Evolutionary conservation across 2,329 filamentous ascomycete genomes (phyloP).

Genomic region (Elsinoe australis): DNA sequence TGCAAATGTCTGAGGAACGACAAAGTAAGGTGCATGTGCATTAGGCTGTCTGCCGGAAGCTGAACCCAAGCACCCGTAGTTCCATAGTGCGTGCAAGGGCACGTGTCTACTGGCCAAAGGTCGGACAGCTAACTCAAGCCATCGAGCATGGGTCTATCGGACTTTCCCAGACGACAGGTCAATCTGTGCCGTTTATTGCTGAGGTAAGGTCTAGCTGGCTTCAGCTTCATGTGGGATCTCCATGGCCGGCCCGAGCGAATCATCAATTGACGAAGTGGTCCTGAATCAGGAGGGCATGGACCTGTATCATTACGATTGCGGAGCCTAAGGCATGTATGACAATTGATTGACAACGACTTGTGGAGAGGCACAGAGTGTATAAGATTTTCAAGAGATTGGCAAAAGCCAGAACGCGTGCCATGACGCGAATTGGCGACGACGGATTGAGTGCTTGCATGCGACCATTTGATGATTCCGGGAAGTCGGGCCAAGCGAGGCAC

Average conservation of each 20-base stretch:
- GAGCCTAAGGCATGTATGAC: not conserved
- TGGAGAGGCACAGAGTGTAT: not conserved
- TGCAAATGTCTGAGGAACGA: conserved; percentile 1
- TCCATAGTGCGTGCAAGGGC: conserved; percentile 15
- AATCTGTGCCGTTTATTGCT: not conserved
- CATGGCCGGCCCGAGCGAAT: too few relatives aligned
- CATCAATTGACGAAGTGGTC: too few relatives aligned
- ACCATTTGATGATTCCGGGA: conserved; percentile 14
- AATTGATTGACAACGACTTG: conserved; percentile 8
- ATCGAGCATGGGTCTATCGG: not conserved
- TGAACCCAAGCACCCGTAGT: conserved; percentile 8
- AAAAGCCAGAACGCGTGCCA: conserved; percentile 10
- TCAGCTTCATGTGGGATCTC: too few relatives aligned
- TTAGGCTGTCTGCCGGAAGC: conserved; percentile 13
- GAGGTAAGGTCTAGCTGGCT: not conserved
- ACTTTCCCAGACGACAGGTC: not conserved
- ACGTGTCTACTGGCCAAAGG: conserved; percentile 11
- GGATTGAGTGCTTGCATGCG: conserved; percentile 12
- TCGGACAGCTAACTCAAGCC: not conserved
- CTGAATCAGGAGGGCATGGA: not conserved
- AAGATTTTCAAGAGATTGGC: conserved; percentile 11
- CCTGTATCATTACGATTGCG: not conserved
- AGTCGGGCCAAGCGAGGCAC: conserved; percentile 13
- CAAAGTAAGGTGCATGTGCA: conserved; percentile 8
- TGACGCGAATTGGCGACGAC: conserved; percentile 11